A percentile compares a stretch with the other conserved stretches of the same genome.
Conservation (phyloP, 805 yeast species). For the Nakazawaea ishiwadae region DNA sequence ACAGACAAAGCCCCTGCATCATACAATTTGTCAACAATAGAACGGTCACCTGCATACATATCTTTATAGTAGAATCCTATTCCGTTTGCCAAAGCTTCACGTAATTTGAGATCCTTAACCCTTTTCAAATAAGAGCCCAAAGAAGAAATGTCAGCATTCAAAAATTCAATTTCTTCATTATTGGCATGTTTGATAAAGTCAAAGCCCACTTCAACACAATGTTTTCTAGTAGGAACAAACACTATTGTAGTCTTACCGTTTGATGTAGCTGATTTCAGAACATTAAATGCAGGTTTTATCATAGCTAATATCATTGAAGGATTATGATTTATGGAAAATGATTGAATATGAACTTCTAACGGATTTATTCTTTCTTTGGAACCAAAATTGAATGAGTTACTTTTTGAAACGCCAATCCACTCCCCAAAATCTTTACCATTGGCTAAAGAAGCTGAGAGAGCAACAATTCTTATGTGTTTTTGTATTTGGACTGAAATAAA, state of each 20-base stretch:
- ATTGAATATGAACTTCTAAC: constrained; percentile 52
- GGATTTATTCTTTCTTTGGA: constrained; percentile 56
- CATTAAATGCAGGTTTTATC: constrained; percentile 44
- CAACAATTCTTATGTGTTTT: constrained; percentile 56
- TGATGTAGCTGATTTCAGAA: constrained; percentile 28
- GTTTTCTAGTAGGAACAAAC: constrained; percentile 54
- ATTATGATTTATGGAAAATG: constrained; percentile 40
- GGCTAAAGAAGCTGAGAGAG: constrained; percentile 62
- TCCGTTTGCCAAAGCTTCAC: constrained; percentile 46
- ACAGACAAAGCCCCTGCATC: constrained; percentile 45
- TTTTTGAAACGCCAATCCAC: constrained; percentile 75
- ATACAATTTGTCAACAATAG: constrained; percentile 50
- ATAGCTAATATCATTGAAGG: constrained; percentile 49
- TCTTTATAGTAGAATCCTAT: constrained; percentile 57
- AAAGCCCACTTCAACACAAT: constrained; percentile 47
- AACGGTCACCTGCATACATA: constrained; percentile 52
- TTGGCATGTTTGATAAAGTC: constrained; percentile 36
- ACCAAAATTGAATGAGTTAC: constrained; percentile 62
- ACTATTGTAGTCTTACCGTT: constrained; percentile 36
- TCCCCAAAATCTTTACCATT: constrained; percentile 76
- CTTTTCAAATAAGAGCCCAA: constrained; percentile 36
- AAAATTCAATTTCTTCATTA: constrained; percentile 33
- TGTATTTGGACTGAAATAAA: constrained; percentile 67
- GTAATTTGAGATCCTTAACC: constrained; percentile 43
- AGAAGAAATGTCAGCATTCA: constrained; percentile 33